A percentile compares a stretch with the other conserved stretches of the same genome.
These are phyloP conservation scores for Benincasa hispida DNA, from an alignment of 306 rosid genomes.

Conservation along the genomic window DNA sequence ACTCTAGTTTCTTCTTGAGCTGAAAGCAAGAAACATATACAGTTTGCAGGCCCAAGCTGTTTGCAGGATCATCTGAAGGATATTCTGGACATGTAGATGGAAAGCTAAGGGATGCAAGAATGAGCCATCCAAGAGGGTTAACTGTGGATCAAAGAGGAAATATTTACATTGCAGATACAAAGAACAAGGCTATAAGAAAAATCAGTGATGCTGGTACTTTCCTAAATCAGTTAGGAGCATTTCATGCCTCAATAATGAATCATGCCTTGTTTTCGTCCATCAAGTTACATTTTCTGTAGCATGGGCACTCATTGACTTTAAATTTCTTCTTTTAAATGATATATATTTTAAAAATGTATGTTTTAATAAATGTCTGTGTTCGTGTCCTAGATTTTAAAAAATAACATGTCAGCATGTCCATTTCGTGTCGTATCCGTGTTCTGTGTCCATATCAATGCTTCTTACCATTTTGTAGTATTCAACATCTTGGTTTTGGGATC, in stretches of 20 bases:
- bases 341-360: no score
- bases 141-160: slow-evolving; percentile 75
- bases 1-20: slow-evolving; percentile 4
- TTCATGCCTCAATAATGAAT: neutral
- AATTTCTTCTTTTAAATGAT: no score
- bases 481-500: neutral
- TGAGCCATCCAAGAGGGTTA: slow-evolving; percentile 86
- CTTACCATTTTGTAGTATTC: no score
- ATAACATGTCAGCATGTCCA: no score
- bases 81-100: slow-evolving; percentile 88
- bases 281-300: neutral
- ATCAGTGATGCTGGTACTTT: slow-evolving; percentile 64
- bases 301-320: no score
- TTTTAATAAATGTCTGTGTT: no score
- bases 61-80: slow-evolving; percentile 94
- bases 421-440: no score
- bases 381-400: no score
- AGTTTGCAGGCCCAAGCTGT: slow-evolving; percentile 84
- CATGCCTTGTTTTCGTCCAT: neutral
- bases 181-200: slow-evolving; percentile 91
- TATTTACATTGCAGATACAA: slow-evolving; percentile 84
- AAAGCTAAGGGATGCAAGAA: slow-evolving; percentile 75
- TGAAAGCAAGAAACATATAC: slow-evolving; percentile 24
- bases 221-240: neutral
- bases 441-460: no score